Conservation (phyloP, 106 monocot genomes). For the Acanthochlamys bracteata region DNA sequence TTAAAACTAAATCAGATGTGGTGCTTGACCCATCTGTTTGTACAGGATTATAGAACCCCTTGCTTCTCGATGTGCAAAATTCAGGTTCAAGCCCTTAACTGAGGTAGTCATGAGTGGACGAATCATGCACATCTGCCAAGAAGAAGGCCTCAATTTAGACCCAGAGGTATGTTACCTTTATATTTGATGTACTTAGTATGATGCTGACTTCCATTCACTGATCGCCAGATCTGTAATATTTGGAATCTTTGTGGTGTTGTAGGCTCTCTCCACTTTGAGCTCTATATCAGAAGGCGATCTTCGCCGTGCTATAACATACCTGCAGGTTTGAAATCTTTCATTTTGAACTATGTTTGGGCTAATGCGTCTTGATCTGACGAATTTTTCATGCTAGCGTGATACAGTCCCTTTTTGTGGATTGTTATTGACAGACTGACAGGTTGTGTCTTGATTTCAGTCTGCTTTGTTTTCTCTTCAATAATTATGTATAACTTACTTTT, state of each 20-base stretch:
- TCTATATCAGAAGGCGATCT: slow-evolving; percentile 94
- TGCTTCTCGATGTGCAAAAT: slow-evolving; percentile 98
- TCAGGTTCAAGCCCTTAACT: slow-evolving; percentile 88
- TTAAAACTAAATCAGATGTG: too few relatives aligned
- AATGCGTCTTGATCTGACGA: too few relatives aligned
- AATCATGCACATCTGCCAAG: slow-evolving; percentile 77
- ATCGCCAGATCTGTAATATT: neutral
- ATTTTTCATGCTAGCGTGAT: too few relatives aligned
- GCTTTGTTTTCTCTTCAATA: neutral
- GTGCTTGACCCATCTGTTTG: neutral
- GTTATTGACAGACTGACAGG: too few relatives aligned
- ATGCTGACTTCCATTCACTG: neutral
- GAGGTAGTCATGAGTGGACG: slow-evolving; percentile 79
- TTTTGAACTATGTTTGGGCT: too few relatives aligned
- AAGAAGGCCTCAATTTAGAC: slow-evolving; percentile 74
- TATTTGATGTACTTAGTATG: neutral
- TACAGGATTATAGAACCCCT: slow-evolving; percentile 98
- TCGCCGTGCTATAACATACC: slow-evolving; percentile 95
- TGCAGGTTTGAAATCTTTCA: slow-evolving; percentile 53
- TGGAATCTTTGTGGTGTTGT: slow-evolving; percentile 9
- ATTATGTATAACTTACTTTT: neutral
- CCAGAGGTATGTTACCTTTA: slow-evolving; percentile 35
- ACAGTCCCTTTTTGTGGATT: too few relatives aligned
- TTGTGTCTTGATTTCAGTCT: too few relatives aligned
- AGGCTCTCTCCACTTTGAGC: slow-evolving; percentile 81